Percentiles rank a stretch among this genome's conserved stretches.
Evolutionary conservation across 2,329 filamentous ascomycete genomes (phyloP).

Genomic region (Aspergillus sergii): DNA sequence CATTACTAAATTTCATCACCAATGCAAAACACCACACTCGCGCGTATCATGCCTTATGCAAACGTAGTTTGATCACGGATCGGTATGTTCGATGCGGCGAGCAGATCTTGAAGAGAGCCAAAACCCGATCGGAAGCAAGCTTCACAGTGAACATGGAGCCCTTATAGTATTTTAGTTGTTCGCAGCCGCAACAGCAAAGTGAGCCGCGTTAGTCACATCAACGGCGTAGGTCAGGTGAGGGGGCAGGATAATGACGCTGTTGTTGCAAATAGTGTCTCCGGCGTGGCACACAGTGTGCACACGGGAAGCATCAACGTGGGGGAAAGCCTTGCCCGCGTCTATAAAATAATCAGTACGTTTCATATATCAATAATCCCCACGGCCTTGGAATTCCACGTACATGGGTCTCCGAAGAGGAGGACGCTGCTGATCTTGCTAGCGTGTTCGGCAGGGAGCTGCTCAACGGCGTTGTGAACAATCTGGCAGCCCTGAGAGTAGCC

Average conservation of each 20-base stretch:
- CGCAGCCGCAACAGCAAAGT: background rate
- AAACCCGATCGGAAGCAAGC: background rate
- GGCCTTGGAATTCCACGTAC: background rate
- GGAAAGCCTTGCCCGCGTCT: constrained; percentile 1
- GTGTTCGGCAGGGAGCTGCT: background rate
- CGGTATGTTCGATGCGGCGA: background rate
- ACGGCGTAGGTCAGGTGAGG: constrained; percentile 1
- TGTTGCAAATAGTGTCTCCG: background rate
- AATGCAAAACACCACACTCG: background rate
- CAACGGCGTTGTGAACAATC: background rate
- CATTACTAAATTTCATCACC: background rate
- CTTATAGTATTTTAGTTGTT: background rate
- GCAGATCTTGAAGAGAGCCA: background rate
- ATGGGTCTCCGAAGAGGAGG: constrained; percentile 2
- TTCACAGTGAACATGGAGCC: background rate
- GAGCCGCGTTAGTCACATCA: background rate
- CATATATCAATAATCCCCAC: background rate
- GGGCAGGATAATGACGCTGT: background rate
- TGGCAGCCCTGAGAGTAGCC: constrained; percentile 1
- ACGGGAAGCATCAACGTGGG: background rate
- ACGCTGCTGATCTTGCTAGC: constrained; percentile 4
- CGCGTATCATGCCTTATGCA: background rate
- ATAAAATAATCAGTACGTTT: background rate
- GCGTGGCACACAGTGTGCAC: background rate
- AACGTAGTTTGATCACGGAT: background rate